Evolutionary conservation across 139 green algal species (phyloP).

Genomic region (Edaphochlamys debaryana): DNA sequence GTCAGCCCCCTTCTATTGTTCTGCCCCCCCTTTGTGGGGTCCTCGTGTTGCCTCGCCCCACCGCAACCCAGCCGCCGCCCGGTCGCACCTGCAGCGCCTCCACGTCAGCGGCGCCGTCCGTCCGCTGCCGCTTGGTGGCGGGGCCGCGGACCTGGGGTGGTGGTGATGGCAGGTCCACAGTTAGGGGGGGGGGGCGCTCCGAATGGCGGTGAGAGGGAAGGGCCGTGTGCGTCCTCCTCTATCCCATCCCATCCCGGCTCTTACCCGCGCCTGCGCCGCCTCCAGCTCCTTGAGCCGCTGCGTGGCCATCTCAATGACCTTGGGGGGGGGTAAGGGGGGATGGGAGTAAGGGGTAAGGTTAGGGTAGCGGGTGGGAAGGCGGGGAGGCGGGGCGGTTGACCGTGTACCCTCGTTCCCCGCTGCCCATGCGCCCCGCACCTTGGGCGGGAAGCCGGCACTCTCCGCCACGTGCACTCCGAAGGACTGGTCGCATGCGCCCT

Average conservation of each 20-base stretch:
- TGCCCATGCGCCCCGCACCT: conserved; percentile 56
- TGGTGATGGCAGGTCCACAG: not conserved
- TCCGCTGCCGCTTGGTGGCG: conserved; percentile 15
- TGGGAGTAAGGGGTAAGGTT: not conserved
- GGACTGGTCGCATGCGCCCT: conserved; percentile 91
- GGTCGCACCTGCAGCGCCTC: not conserved
- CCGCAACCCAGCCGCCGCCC: not conserved
- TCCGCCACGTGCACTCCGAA: conserved; percentile 97
- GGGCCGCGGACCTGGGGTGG: not conserved
- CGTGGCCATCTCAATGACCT: conserved; percentile 30
- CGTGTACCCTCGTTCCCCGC: not conserved
- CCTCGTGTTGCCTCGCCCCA: not conserved
- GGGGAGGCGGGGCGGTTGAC: not conserved
- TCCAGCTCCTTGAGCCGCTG: conserved; percentile 38
- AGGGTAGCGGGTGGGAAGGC: not conserved
- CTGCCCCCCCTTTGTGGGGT: not conserved
- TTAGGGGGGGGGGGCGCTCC: too few species aligned
- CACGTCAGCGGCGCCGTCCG: not conserved
- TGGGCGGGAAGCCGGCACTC: conserved; percentile 87
- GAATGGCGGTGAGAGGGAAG: not conserved
- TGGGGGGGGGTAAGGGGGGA: not conserved
- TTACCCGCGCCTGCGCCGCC: conserved; percentile 21
- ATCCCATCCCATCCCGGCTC: not conserved
- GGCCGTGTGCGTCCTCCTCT: not conserved
- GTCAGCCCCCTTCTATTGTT: not conserved